Conservation (phyloP, 2,329 filamentous ascomycete species). For the Penicillium hordei region DNA sequence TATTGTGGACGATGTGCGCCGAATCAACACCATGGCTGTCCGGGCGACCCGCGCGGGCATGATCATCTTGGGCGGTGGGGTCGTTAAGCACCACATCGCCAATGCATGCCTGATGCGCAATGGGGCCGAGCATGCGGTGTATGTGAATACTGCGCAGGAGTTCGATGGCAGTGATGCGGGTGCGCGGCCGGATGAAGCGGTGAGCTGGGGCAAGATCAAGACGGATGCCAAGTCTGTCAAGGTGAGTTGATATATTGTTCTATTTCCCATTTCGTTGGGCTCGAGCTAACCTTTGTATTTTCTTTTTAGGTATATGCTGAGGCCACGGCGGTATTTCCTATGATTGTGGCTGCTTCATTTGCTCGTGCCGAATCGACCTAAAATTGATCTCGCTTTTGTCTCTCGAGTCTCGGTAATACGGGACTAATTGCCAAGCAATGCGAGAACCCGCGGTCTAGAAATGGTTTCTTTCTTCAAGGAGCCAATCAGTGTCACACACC, state of each 20-base stretch:
- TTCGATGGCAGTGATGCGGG: conserved; percentile 97
- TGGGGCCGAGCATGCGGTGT: conserved; percentile 93
- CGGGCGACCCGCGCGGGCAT: conserved; percentile 86
- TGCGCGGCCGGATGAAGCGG: conserved; percentile 89
- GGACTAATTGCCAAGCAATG: conserved; percentile 7
- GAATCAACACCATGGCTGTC: conserved; percentile 88
- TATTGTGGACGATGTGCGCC: conserved; percentile 89
- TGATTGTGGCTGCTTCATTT: conserved; percentile 67
- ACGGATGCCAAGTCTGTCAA: conserved; percentile 84
- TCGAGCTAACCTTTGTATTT: neutral
- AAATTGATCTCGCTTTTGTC: conserved; percentile 1
- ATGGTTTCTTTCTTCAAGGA: neutral
- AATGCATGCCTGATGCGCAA: conserved; percentile 98
- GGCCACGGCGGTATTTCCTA: conserved; percentile 65
- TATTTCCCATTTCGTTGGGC: neutral
- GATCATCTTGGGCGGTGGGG: conserved; percentile 89
- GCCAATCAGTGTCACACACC: neutral
- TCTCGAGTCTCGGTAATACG: neutral
- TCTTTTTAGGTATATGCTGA: conserved; percentile 59
- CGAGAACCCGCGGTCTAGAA: conserved; percentile 12
- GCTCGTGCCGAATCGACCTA: conserved; percentile 42
- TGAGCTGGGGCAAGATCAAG: conserved; percentile 99
- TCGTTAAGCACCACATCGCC: conserved; percentile 98
- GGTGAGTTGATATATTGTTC: conserved; percentile 50
- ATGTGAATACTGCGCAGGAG: conserved; percentile 95